Evolutionary conservation across 768 basidiomycete species (phyloP).

Genomic region (Trametes coccinea): DNA sequence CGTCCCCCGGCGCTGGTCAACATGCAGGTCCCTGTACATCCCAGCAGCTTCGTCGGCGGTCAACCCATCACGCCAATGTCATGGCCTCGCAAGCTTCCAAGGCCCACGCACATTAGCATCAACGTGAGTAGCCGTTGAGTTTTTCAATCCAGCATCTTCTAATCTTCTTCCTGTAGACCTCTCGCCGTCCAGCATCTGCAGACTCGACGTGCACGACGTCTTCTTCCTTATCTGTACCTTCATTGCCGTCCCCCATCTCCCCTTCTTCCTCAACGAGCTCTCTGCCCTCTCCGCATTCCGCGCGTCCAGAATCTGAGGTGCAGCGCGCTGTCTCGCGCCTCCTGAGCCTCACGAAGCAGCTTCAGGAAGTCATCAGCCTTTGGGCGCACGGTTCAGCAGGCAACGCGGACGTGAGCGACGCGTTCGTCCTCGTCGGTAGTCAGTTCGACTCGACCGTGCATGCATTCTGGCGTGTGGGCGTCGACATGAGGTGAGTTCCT

Average conservation of each 20-base stretch:
- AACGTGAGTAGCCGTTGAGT: constrained; percentile 2
- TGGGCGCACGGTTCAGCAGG: constrained; percentile 65
- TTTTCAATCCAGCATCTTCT: neutral
- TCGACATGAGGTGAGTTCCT: constrained; percentile 70
- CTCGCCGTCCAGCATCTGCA: constrained; percentile 20
- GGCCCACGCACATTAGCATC: constrained; percentile 15
- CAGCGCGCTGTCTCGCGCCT: constrained; percentile 63
- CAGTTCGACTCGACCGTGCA: constrained; percentile 81
- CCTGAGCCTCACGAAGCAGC: constrained; percentile 78
- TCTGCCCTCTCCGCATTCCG: constrained; percentile 8
- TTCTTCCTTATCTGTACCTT: constrained; percentile 16
- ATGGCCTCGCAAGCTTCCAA: constrained; percentile 22
- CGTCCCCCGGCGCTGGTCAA: neutral
- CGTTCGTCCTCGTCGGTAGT: constrained; percentile 86
- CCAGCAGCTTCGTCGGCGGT: constrained; percentile 21
- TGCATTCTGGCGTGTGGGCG: constrained; percentile 72
- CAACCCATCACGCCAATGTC: constrained; percentile 22
- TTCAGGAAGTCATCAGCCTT: constrained; percentile 68
- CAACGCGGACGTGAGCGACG: constrained; percentile 79
- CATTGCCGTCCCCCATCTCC: constrained; percentile 8
- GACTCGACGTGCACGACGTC: constrained; percentile 21
- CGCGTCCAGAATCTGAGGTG: constrained; percentile 43
- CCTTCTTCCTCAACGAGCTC: constrained; percentile 18
- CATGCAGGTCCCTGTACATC: constrained; percentile 20
- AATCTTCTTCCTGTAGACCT: neutral